phyloP scores from a whole-genome alignment of 331 rosid genomes.

The Quercus lobata region DNA sequence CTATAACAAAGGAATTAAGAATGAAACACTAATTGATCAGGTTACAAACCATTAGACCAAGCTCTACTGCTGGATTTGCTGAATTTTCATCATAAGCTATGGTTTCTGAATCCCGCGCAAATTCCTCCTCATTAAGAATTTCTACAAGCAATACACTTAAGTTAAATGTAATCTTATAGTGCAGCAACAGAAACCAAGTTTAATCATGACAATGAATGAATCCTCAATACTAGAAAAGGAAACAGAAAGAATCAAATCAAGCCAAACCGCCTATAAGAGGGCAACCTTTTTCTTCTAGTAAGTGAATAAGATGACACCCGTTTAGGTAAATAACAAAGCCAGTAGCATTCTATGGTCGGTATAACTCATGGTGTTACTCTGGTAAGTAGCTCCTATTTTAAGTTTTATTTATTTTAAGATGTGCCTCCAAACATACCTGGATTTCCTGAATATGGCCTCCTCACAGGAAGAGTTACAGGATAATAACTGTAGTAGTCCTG shows the following conservation, averaged over 20 bases:
- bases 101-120: constrained; percentile 47
- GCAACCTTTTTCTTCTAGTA: neutral
- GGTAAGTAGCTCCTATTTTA: neutral
- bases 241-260: neutral
- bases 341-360: neutral
- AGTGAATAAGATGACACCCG: neutral
- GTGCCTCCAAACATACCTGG: constrained; percentile 54
- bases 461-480: constrained; percentile 67
- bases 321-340: neutral
- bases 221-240: neutral
- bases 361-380: neutral
- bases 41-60: constrained; percentile 54
- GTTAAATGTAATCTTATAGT: constrained; percentile 15
- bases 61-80: constrained; percentile 41
- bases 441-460: constrained; percentile 78
- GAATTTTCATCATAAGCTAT: constrained; percentile 44
- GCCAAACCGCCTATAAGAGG: neutral
- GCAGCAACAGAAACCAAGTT: neutral
- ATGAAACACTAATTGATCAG: neutral
- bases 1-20: neutral
- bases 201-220: constrained; percentile 5
- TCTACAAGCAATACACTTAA: constrained; percentile 32
- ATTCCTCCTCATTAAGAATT: constrained; percentile 56
- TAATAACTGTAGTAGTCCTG: constrained; percentile 64
- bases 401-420: constrained; percentile 2